Base-by-base conservation (phyloP, 2,329 filamentous ascomycete genomes). In the Nannizzia gypsea region DNA sequence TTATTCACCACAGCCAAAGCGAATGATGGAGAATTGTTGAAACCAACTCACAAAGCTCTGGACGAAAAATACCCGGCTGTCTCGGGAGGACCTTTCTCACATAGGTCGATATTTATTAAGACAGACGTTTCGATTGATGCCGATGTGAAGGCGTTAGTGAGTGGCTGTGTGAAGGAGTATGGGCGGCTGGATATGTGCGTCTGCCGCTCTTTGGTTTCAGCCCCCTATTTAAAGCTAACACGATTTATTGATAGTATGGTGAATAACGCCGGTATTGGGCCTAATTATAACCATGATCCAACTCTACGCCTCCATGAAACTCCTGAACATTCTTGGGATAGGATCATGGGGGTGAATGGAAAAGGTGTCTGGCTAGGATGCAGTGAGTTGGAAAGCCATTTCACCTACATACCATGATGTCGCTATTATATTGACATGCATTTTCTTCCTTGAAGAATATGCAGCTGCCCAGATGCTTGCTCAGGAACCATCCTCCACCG, bases 261-360 rank as follows among this genome's bases (percentile, higher is more conserved):
- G 48, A 78, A 78, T 59, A 78, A 78, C 63, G 78, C 81, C 0
- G 81, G 81, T 0, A 75, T 83, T 0, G 72, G 69, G 17, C 38
- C 22, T 24, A 46, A n/a, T 0, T 56, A 26, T 31, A 17, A 11
- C 20, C 40, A 58, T 34, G 5, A n/a, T 0, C 68, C 70, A 0
- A 63, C 64, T 1, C 9, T 24, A 15, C 70, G 72, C 0, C 69
- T 83, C 4, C 81, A 82, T 69, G 65, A 78, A 57, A 74, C 75
- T 2, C 63, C 70, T 0, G 77, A 81, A 40, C 68, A 71, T 0
- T 71, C 69, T 0, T 83, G 76, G 71, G 77, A 83, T 46, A 66
- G 56, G 8, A 68, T 67, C 1, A 67, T 72, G 64, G 65, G 65
- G 0, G 65, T 77, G 20, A 78, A 78, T 58, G 63, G 64, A 5